Conservation (phyloP, 176 grass and related monocot species). For the Rhynchospora breviuscula region DNA sequence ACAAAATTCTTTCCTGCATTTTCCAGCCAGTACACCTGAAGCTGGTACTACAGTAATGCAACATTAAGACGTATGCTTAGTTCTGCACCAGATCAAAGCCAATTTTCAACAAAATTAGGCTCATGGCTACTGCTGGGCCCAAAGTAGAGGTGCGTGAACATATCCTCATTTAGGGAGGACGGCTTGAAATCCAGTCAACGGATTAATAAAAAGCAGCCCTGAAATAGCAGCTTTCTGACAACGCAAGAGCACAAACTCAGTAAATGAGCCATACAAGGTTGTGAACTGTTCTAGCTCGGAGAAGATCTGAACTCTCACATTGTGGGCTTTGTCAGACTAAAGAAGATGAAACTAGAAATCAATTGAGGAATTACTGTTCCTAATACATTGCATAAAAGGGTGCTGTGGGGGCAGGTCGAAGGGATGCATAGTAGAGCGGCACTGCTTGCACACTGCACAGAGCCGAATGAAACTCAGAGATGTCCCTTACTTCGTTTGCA, state of each 20-base stretch:
- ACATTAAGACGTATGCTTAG: too few species aligned
- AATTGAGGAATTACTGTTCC: neutral
- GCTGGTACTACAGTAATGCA: too few species aligned
- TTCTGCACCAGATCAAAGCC: neutral
- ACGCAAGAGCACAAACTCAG: neutral
- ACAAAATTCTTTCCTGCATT: too few species aligned
- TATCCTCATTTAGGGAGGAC: too few species aligned
- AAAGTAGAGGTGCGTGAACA: too few species aligned
- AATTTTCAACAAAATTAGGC: too few species aligned
- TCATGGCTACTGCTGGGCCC: too few species aligned
- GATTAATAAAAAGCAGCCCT: neutral
- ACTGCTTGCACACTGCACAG: neutral
- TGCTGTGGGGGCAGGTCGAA: neutral
- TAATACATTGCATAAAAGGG: neutral
- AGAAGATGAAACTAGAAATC: neutral
- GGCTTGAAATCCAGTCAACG: neutral
- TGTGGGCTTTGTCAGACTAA: neutral
- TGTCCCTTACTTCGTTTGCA: neutral
- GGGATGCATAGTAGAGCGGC: neutral
- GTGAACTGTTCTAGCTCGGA: neutral
- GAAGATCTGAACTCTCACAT: neutral
- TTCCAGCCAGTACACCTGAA: too few species aligned
- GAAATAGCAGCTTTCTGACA: neutral
- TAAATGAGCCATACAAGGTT: neutral
- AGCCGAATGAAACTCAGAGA: neutral